These are phyloP conservation scores for Candida ulmi DNA, from an alignment of 805 yeast genomes.

Conservation along the genomic window DNA sequence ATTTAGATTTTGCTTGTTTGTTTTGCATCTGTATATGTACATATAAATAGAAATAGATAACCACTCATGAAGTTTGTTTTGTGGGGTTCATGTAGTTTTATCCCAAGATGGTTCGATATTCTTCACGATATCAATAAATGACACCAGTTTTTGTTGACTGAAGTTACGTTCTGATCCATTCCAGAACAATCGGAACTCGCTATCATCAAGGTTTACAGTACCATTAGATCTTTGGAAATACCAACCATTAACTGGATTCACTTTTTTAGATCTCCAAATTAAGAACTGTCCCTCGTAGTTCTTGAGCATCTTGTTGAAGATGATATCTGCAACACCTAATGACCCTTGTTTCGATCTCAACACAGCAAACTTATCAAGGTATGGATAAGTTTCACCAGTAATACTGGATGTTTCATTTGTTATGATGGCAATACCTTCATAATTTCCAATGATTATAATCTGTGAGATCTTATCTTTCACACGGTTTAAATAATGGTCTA, in stretches of 20 bases:
- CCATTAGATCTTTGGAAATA: constrained; percentile 89
- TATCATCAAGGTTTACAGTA: constrained; percentile 41
- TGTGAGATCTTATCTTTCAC: constrained; percentile 66
- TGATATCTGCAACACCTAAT: constrained; percentile 88
- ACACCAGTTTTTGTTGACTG: constrained; percentile 32
- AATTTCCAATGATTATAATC: constrained; percentile 83
- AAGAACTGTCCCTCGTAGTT: constrained; percentile 67
- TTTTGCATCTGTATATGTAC: too few relatives aligned
- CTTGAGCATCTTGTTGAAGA: constrained; percentile 72
- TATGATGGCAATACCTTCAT: constrained; percentile 90
- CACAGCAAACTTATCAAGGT: constrained; percentile 92
- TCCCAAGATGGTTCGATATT: constrained; percentile 51
- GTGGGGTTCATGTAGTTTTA: not conserved
- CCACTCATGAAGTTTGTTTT: too few relatives aligned
- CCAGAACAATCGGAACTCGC: constrained; percentile 41
- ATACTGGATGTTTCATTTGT: constrained; percentile 59
- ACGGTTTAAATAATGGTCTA: constrained; percentile 60
- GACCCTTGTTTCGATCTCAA: constrained; percentile 80
- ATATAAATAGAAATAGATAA: too few relatives aligned
- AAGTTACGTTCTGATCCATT: constrained; percentile 23
- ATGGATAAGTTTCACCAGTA: constrained; percentile 45
- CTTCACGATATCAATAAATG: constrained; percentile 49
- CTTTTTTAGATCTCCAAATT: constrained; percentile 79
- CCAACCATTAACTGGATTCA: constrained; percentile 95
- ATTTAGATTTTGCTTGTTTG: constrained; percentile 36